Percentiles rank a stretch among this genome's conserved stretches.
Evolutionary conservation across 2,329 filamentous ascomycete genomes (phyloP).

Genomic region (Aspergillus sp.): DNA sequence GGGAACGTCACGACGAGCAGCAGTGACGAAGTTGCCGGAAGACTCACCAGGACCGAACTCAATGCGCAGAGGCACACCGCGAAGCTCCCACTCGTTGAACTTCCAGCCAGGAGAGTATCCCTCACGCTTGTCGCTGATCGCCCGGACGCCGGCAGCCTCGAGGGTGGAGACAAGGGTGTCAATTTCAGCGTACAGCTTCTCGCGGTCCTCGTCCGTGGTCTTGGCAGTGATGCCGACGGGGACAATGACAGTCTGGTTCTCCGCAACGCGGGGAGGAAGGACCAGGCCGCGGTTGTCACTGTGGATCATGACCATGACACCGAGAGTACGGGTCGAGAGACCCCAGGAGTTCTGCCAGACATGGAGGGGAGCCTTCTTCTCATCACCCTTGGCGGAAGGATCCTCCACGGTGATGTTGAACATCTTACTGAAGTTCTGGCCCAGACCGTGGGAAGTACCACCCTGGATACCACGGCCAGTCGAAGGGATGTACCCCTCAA

Average conservation of each 20-base stretch:
- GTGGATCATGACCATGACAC: slow-evolving; percentile 99
- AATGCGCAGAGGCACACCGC: slow-evolving; percentile 88
- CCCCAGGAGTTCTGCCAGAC: slow-evolving; percentile 99
- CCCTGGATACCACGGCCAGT: slow-evolving; percentile 97
- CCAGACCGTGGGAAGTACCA: slow-evolving; percentile 88
- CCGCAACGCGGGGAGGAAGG: slow-evolving; percentile 84
- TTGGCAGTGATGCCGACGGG: slow-evolving; percentile 92
- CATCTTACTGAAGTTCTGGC: slow-evolving; percentile 99
- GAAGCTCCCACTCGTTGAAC: slow-evolving; percentile 98
- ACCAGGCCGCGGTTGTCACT: slow-evolving; percentile 94
- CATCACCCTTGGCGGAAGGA: slow-evolving; percentile 65
- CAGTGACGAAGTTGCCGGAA: slow-evolving; percentile 79
- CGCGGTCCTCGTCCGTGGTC: slow-evolving; percentile 74
- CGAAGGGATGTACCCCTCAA: slow-evolving; percentile 93
- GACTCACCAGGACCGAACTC: slow-evolving; percentile 96
- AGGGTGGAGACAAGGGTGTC: slow-evolving; percentile 69
- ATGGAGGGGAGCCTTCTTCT: slow-evolving; percentile 76
- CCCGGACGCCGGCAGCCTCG: slow-evolving; percentile 71
- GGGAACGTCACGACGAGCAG: slow-evolving; percentile 77
- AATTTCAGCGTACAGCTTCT: slow-evolving; percentile 73
- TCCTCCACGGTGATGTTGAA: slow-evolving; percentile 98
- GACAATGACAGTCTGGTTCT: slow-evolving; percentile 81
- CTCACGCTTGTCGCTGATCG: slow-evolving; percentile 80
- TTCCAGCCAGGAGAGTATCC: slow-evolving; percentile 94
- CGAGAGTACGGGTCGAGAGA: slow-evolving; percentile 92